Conservation (phyloP, 2,329 filamentous ascomycete genomes). For the Cladosporium halotolerans region DNA sequence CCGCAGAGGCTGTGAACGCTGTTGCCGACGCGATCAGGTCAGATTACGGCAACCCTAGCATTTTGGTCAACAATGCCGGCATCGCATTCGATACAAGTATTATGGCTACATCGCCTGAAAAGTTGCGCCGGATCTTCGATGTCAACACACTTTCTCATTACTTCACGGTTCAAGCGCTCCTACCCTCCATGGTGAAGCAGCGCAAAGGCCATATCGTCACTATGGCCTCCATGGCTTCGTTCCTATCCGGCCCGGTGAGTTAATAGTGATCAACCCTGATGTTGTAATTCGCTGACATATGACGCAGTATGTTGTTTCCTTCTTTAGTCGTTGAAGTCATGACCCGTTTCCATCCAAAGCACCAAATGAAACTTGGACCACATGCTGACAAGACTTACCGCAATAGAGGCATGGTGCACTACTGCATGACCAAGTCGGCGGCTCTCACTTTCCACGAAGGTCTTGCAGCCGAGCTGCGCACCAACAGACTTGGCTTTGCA, state of each 20-base stretch:
- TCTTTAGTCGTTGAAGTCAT: not conserved
- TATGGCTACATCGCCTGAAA: conserved; percentile 38
- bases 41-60: conserved; percentile 39
- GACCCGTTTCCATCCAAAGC: not conserved
- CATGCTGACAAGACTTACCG: conserved; percentile 30
- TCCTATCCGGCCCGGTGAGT: conserved; percentile 26
- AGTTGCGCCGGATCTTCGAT: conserved; percentile 45
- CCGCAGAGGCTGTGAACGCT: conserved; percentile 39
- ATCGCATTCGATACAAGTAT: conserved; percentile 44
- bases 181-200: conserved; percentile 45
- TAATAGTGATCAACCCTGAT: not conserved
- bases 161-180: conserved; percentile 45
- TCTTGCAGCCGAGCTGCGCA: conserved; percentile 36
- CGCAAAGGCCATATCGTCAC: conserved; percentile 54
- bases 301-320: not conserved
- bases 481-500: conserved; percentile 29
- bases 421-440: conserved; percentile 47
- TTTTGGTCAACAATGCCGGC: conserved; percentile 47
- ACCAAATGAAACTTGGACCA: not conserved
- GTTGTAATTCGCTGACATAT: not conserved
- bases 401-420: conserved; percentile 36
- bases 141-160: conserved; percentile 49
- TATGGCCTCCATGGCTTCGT: conserved; percentile 49
- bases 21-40: conserved; percentile 35
- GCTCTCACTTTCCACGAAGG: conserved; percentile 50